Conservation (phyloP, 2,329 filamentous ascomycete species). For the Neurospora crassa region DNA sequence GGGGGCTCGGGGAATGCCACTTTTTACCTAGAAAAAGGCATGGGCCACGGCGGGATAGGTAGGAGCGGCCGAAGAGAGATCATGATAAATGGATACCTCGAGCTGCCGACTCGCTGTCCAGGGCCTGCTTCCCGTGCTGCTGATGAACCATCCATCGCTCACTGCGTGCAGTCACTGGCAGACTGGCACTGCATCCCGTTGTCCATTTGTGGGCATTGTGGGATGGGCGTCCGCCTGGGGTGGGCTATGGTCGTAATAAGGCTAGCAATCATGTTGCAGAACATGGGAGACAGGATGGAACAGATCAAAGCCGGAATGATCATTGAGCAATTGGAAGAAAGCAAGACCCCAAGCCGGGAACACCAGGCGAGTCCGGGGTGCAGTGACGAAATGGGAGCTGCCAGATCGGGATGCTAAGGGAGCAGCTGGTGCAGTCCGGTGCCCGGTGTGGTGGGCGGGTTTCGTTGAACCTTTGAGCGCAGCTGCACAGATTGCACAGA, state of each 20-base stretch:
- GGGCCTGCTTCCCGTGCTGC: neutral
- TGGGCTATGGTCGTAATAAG: neutral
- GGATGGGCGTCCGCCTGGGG: neutral
- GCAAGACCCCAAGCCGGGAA: slow-evolving; percentile 3
- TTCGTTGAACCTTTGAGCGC: neutral
- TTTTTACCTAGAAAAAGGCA: neutral
- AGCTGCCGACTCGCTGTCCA: neutral
- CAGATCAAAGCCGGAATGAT: neutral
- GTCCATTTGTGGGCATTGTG: neutral
- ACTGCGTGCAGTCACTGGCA: neutral
- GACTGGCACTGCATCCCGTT: neutral
- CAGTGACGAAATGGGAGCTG: slow-evolving; percentile 16
- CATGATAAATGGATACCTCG: neutral
- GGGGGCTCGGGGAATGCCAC: neutral
- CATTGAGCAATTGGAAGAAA: neutral
- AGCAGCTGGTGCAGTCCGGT: neutral
- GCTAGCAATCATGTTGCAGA: neutral
- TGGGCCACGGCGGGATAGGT: neutral
- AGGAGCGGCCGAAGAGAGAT: neutral
- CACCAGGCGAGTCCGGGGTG: slow-evolving; percentile 2
- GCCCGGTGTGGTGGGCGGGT: neutral
- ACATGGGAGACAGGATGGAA: neutral
- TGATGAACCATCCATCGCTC: neutral
- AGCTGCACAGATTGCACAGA: neutral
- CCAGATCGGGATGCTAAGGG: slow-evolving; percentile 12